phyloP scores from a whole-genome alignment of 139 green algal genomes.

The Micromonas commoda region DNA sequence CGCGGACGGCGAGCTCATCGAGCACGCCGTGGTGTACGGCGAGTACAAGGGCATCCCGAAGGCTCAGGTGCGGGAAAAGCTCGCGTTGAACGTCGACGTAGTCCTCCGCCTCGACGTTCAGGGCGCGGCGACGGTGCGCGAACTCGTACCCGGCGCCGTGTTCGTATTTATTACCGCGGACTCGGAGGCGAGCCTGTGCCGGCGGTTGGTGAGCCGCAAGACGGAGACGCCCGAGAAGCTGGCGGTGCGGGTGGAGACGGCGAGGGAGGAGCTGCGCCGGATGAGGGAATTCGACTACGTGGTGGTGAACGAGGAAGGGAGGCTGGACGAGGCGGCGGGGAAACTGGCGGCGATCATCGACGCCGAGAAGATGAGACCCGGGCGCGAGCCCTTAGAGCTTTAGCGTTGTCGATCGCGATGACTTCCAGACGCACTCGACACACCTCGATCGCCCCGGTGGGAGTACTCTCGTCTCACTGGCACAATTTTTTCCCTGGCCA shows the following conservation, averaged over 20 bases:
- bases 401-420: too few relatives aligned
- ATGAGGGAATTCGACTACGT: slow-evolving; percentile 88
- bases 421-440: too few relatives aligned
- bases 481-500: too few relatives aligned
- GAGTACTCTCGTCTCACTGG: too few relatives aligned
- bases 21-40: slow-evolving; percentile 93
- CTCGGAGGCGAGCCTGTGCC: slow-evolving; percentile 68
- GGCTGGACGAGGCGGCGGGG: slow-evolving; percentile 67
- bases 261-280: slow-evolving; percentile 54
- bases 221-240: slow-evolving; percentile 66
- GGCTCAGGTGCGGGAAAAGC: slow-evolving; percentile 44
- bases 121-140: slow-evolving; percentile 70
- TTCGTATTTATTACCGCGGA: slow-evolving; percentile 83
- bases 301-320: slow-evolving; percentile 75
- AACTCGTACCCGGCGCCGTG: slow-evolving; percentile 64
- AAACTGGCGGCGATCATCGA: slow-evolving; percentile 72
- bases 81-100: slow-evolving; percentile 71
- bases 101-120: slow-evolving; percentile 90
- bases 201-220: slow-evolving; percentile 69
- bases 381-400: neutral
- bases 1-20: slow-evolving; percentile 62
- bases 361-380: slow-evolving; percentile 59
- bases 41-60: slow-evolving; percentile 73
- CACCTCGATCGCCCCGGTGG: too few relatives aligned
- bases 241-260: slow-evolving; percentile 64